Conservation (phyloP, 2,329 filamentous ascomycete genomes). For the Penicillium sp. region DNA sequence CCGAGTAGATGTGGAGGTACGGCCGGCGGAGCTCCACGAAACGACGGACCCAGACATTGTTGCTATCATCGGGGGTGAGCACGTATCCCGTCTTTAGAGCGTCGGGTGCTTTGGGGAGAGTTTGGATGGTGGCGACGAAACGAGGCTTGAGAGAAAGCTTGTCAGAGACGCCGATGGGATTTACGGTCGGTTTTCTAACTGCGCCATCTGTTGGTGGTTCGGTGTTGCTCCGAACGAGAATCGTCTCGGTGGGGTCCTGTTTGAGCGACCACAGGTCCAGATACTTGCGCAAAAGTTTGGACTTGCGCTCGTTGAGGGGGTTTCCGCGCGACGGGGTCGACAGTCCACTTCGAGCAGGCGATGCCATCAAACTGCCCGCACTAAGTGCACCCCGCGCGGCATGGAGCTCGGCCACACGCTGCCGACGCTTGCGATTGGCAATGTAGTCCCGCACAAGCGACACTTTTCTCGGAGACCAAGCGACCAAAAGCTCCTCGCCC, state of each 20-base stretch:
- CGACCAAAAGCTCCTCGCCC: constrained; percentile 81
- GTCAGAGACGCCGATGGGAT: constrained; percentile 28
- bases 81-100: constrained; percentile 87
- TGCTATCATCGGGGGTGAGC: constrained; percentile 76
- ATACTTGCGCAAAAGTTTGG: constrained; percentile 44
- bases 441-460: constrained; percentile 90
- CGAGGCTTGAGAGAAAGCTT: constrained; percentile 56
- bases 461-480: constrained; percentile 87
- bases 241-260: constrained; percentile 43
- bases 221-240: constrained; percentile 48
- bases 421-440: constrained; percentile 69
- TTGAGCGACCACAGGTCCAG: constrained; percentile 46
- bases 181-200: constrained; percentile 25
- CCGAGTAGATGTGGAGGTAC: constrained; percentile 87
- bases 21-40: constrained; percentile 91
- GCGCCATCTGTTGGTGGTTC: constrained; percentile 45
- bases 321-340: constrained; percentile 39
- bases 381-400: constrained; percentile 53
- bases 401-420: constrained; percentile 77
- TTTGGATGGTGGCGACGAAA: constrained; percentile 74
- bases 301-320: constrained; percentile 40
- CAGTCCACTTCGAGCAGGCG: constrained; percentile 36
- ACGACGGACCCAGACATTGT: constrained; percentile 81
- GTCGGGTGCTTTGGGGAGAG: constrained; percentile 76
- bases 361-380: constrained; percentile 40